Conservation (phyloP, 768 basidiomycete genomes). For the Exidia glandulosa region DNA sequence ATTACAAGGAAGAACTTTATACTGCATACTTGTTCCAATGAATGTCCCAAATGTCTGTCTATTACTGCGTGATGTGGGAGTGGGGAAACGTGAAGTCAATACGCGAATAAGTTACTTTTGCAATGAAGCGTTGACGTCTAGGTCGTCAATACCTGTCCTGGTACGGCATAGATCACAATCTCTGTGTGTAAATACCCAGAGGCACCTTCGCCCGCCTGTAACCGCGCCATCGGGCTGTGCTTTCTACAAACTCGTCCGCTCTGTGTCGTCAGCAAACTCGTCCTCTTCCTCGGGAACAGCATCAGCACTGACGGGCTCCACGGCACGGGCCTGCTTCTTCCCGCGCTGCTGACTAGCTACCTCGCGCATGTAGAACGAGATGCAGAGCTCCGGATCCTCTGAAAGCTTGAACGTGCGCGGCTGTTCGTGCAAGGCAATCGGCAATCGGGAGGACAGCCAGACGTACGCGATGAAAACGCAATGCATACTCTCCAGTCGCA, state of each 20-base stretch:
- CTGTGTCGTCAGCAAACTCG: neutral
- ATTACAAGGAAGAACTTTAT: too few species aligned
- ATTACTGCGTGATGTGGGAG: too few species aligned
- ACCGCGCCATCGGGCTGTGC: too few species aligned
- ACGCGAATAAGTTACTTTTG: neutral
- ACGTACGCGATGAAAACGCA: slow-evolving; percentile 66
- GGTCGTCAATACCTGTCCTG: too few species aligned
- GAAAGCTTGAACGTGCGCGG: slow-evolving; percentile 43
- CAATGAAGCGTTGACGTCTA: too few species aligned
- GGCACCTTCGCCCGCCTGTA: neutral
- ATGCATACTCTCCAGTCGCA: slow-evolving; percentile 60
- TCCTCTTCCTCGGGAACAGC: neutral
- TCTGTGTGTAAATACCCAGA: neutral
- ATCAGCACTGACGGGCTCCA: neutral
- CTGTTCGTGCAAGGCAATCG: slow-evolving; percentile 54
- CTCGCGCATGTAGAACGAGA: neutral
- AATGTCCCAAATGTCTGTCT: too few species aligned
- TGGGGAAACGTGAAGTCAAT: too few species aligned
- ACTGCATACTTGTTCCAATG: too few species aligned
- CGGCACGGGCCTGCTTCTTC: neutral
- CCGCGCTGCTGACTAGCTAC: neutral
- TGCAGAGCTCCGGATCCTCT: slow-evolving; percentile 17
- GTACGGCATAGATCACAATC: neutral
- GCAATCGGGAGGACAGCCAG: slow-evolving; percentile 70
- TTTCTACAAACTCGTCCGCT: neutral